phyloP scores from a whole-genome alignment of 768 basidiomycete species.

The Gymnopilus dilepis region DNA sequence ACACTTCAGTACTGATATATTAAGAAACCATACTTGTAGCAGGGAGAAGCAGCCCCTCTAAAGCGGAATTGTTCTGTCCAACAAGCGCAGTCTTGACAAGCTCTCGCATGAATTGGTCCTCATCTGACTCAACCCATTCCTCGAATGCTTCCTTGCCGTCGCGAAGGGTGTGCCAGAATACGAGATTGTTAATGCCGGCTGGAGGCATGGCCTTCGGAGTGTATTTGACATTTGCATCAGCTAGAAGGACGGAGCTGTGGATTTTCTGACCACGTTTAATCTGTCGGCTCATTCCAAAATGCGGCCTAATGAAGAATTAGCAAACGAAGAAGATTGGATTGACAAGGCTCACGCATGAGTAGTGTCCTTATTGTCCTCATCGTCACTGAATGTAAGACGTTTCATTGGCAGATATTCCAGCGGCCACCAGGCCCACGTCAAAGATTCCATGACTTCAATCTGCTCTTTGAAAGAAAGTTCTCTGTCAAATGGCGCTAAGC shows the following conservation, averaged over 20 bases:
- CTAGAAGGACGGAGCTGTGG: slow-evolving; percentile 4
- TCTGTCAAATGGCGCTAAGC: not conserved
- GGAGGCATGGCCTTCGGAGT: not conserved
- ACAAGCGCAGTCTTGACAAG: not conserved
- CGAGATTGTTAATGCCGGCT: not conserved
- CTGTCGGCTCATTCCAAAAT: not conserved
- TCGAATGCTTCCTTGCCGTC: not conserved
- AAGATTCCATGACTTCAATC: not conserved
- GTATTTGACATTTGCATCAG: not conserved
- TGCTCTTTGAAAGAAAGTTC: not conserved
- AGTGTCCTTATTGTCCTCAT: not conserved
- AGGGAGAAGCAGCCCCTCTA: not conserved
- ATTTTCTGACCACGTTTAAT: slow-evolving; percentile 7
- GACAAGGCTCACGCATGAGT: too few species aligned
- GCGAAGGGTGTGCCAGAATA: not conserved
- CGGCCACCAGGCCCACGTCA: not conserved
- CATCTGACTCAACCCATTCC: not conserved
- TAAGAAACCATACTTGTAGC: not conserved
- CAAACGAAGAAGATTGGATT: not conserved
- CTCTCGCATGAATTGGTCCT: not conserved
- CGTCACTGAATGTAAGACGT: not conserved
- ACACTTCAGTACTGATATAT: too few species aligned
- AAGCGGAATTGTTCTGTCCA: not conserved
- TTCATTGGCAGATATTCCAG: not conserved
- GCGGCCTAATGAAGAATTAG: not conserved